Conservation (phyloP, 2,329 filamentous ascomycete genomes). For the Colletotrichum acutatum region DNA sequence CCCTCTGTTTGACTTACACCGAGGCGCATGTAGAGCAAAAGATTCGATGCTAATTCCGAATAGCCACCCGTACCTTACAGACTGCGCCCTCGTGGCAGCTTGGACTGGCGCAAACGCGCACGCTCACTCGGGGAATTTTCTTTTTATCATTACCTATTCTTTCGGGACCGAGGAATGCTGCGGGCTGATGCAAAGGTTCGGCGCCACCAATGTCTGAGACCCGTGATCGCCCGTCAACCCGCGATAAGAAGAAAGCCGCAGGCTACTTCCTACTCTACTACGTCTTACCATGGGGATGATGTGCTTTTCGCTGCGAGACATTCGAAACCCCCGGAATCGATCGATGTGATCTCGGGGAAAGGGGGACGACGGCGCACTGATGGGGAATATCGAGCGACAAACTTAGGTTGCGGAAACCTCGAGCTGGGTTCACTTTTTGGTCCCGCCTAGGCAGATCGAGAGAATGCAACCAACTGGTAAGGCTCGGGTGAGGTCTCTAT, state of each 20-base stretch:
- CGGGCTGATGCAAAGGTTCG: slow-evolving; percentile 16
- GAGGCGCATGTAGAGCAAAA: neutral
- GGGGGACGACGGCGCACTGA: slow-evolving; percentile 7
- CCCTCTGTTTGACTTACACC: neutral
- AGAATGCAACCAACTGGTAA: neutral
- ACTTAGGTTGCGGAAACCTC: neutral
- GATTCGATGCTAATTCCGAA: neutral
- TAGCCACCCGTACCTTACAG: neutral
- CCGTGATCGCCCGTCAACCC: slow-evolving; percentile 25
- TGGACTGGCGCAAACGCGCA: neutral
- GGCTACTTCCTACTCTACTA: neutral
- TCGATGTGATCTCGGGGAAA: slow-evolving; percentile 10
- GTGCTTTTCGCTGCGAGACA: neutral
- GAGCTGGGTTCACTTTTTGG: neutral
- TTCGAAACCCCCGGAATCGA: slow-evolving; percentile 18
- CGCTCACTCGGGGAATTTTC: neutral
- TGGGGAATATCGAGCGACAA: neutral
- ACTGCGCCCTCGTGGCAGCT: slow-evolving; percentile 9
- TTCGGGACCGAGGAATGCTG: slow-evolving; percentile 7
- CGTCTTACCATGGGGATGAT: neutral
- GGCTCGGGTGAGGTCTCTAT: neutral
- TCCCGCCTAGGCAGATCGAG: neutral
- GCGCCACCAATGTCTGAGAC: slow-evolving; percentile 21
- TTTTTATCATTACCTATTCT: neutral
- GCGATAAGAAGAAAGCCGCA: neutral